Evolutionary conservation across 176 grass and related monocot species (phyloP).

Genomic region (Rhipidocladum racemiflorum): DNA sequence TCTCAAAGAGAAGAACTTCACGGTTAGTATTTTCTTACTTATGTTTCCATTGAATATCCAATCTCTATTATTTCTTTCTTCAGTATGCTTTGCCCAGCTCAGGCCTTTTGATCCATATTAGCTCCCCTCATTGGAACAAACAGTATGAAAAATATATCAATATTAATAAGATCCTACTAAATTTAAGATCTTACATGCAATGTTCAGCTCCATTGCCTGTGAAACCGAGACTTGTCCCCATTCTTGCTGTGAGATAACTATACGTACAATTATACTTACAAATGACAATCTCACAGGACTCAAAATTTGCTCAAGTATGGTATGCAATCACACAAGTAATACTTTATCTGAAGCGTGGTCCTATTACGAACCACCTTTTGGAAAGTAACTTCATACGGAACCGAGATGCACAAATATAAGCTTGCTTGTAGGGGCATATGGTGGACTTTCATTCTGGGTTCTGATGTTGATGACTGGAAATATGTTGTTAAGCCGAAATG

Average conservation of each 20-base stretch:
- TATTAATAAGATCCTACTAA: background rate
- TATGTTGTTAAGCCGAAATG: background rate
- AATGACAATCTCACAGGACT: background rate
- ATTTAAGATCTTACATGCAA: background rate
- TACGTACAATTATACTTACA: background rate
- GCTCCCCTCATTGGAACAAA: background rate
- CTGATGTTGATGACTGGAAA: slow-evolving; percentile 5
- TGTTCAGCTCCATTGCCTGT: background rate
- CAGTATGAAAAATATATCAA: background rate
- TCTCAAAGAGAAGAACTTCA: slow-evolving; percentile 81
- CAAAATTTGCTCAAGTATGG: slow-evolving; percentile 14
- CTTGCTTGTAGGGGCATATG: background rate
- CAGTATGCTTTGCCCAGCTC: slow-evolving; percentile 10
- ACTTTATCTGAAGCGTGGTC: slow-evolving; percentile 4
- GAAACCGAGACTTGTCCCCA: too few relatives aligned
- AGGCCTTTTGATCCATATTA: background rate
- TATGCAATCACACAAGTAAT: background rate
- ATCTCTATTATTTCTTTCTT: background rate
- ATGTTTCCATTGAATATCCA: slow-evolving; percentile 26
- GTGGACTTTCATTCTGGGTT: background rate
- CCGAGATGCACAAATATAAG: slow-evolving; percentile 7
- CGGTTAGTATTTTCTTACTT: slow-evolving; percentile 50
- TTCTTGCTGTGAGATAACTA: slow-evolving; percentile 15
- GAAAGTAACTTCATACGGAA: slow-evolving; percentile 14
- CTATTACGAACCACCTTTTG: background rate